These are phyloP conservation scores for Fermentozyma sake DNA, from an alignment of 1,139 yeast genomes.

Conservation along the genomic window DNA sequence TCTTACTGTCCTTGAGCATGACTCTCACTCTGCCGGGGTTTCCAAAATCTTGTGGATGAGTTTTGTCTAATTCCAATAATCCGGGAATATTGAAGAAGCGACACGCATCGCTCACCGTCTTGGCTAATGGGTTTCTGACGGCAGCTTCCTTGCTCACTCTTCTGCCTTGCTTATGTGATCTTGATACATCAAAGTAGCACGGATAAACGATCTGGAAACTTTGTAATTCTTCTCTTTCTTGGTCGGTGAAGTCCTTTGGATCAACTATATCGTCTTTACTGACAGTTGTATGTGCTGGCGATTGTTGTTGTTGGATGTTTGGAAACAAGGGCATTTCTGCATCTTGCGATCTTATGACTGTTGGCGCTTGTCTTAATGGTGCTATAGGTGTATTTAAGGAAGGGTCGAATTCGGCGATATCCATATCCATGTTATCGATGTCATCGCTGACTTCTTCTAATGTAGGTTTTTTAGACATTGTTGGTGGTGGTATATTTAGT, in stretches of 20 bases:
- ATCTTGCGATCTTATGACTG: constrained; percentile 63
- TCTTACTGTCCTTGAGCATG: constrained; percentile 43
- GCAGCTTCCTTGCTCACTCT: constrained; percentile 65
- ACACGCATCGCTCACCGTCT: constrained; percentile 68
- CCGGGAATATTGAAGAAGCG: constrained; percentile 46
- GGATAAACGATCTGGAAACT: constrained; percentile 79
- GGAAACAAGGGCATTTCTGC: constrained; percentile 25
- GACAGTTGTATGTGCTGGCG: constrained; percentile 6
- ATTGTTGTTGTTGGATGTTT: constrained; percentile 9
- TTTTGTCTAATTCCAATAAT: constrained; percentile 70
- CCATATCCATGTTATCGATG: constrained; percentile 90
- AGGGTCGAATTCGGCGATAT: constrained; percentile 87
- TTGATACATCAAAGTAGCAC: constrained; percentile 78
- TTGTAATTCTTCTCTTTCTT: constrained; percentile 58
- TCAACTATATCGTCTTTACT: constrained; percentile 28
- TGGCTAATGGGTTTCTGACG: constrained; percentile 84
- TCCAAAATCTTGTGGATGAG: constrained; percentile 96
- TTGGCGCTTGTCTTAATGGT: constrained; percentile 56
- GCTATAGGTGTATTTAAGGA: constrained; percentile 63
- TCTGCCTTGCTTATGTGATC: constrained; percentile 80
- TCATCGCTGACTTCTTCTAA: constrained; percentile 85
- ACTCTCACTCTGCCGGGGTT: constrained; percentile 93
- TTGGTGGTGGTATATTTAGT: constrained; percentile 2
- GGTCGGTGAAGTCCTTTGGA: constrained; percentile 37
- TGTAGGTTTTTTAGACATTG: constrained; percentile 58